Percentiles rank a stretch among this genome's conserved stretches.
Conservation (phyloP, 1,139 yeast genomes). For the Hemisphaericaspora lyxosophila region DNA sequence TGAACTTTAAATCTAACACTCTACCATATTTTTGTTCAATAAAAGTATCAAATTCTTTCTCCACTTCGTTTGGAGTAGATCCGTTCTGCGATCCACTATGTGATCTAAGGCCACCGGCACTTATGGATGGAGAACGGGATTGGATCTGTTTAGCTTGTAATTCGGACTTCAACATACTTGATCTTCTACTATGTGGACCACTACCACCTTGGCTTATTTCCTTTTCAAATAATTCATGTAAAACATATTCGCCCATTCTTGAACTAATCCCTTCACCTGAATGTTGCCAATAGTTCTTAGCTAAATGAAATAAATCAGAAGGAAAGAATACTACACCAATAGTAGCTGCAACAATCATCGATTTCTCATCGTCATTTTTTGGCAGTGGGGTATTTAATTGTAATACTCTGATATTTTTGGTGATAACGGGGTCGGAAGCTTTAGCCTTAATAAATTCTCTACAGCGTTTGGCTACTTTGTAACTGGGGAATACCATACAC, state of each 20-base stretch:
- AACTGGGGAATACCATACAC: conserved; percentile 75
- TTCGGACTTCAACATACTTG: conserved; percentile 30
- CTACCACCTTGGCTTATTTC: conserved; percentile 7
- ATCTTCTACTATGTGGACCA: conserved; percentile 5
- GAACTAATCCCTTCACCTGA: conserved; percentile 94
- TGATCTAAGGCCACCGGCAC: conserved; percentile 26
- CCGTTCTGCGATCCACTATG: conserved; percentile 12
- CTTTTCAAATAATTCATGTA: conserved; percentile 56
- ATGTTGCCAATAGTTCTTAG: conserved; percentile 94
- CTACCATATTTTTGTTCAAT: conserved; percentile 91
- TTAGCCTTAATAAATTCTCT: conserved; percentile 63
- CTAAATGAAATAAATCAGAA: conserved; percentile 52
- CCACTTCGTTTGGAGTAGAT: conserved; percentile 30
- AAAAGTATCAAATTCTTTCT: conserved; percentile 62
- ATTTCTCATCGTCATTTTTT: conserved; percentile 53
- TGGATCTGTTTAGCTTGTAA: conserved; percentile 41
- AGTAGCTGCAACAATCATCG: conserved; percentile 60
- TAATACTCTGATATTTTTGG: conserved; percentile 57
- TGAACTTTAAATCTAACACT: conserved; percentile 74
- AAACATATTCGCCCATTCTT: conserved; percentile 79
- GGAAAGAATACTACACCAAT: conserved; percentile 81
- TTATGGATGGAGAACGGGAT: conserved; percentile 32
- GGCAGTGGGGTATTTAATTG: conserved; percentile 80
- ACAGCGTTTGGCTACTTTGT: conserved; percentile 78
- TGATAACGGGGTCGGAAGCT: conserved; percentile 30